Conservation (phyloP, 2,329 filamentous ascomycete species). For the Salinomyces thailandicus region DNA sequence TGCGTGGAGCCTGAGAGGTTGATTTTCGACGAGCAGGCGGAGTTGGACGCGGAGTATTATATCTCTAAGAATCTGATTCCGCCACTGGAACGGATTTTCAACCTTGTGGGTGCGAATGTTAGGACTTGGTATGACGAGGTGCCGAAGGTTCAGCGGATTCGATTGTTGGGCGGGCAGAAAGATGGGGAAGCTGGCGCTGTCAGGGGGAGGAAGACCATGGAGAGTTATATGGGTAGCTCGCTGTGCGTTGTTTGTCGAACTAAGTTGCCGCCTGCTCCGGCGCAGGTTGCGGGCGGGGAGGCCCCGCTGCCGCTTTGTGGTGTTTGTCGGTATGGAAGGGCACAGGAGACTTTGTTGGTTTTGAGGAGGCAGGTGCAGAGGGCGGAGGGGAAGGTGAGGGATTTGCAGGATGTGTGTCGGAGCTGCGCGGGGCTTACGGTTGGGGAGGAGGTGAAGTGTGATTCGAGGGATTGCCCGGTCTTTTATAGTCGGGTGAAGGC, state of each 20-base stretch:
- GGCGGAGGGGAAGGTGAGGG: conserved; percentile 52
- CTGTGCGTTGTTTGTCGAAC: conserved; percentile 67
- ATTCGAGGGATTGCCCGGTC: conserved; percentile 84
- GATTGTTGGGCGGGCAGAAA: conserved; percentile 39
- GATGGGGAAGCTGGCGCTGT: conserved; percentile 16
- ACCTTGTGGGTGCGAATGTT: conserved; percentile 86
- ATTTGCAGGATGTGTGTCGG: conserved; percentile 63
- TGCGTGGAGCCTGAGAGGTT: conserved; percentile 81
- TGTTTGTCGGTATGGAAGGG: conserved; percentile 41
- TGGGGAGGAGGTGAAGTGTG: conserved; percentile 70
- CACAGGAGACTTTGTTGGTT: conserved; percentile 51
- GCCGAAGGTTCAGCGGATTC: conserved; percentile 75
- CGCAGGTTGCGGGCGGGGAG: conserved; percentile 9
- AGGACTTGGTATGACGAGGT: conserved; percentile 91
- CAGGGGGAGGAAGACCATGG: conserved; percentile 57
- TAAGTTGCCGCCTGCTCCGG: conserved; percentile 39
- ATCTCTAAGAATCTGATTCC: conserved; percentile 93
- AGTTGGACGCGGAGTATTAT: conserved; percentile 92
- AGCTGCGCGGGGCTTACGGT: conserved; percentile 66
- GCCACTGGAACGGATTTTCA: conserved; percentile 91
- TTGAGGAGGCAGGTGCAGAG: conserved; percentile 52
- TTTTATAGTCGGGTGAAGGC: conserved; percentile 72
- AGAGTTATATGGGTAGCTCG: conserved; percentile 78
- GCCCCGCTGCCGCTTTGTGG: conserved; percentile 44
- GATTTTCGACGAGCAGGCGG: conserved; percentile 62